Percentiles rank a stretch among this genome's conserved stretches.
Conservation (phyloP, 225 moss, liverwort and hornwort species). For the Marchantia polymorpha region DNA sequence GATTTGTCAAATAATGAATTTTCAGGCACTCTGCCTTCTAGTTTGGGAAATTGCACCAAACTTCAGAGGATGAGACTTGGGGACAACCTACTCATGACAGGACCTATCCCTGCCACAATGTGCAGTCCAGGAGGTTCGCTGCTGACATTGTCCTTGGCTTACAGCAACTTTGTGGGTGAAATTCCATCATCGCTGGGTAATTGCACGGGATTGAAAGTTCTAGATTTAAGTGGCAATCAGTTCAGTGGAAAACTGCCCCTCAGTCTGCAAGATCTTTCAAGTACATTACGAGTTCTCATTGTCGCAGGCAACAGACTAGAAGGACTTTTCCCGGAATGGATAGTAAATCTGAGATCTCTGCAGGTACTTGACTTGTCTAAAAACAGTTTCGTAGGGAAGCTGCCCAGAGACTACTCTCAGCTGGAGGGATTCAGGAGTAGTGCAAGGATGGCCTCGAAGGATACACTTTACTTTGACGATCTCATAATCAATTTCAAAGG, state of each 20-base stretch:
- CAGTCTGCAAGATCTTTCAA: conserved; percentile 3
- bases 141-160: conserved; percentile 1
- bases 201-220: neutral
- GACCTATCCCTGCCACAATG: conserved; percentile 5
- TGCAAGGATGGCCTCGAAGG: neutral
- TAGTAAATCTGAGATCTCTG: conserved; percentile 5
- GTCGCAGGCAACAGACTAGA: conserved; percentile 15
- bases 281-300: conserved; percentile 17
- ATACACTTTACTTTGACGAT: neutral
- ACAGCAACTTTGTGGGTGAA: conserved; percentile 12
- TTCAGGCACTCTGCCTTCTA: neutral
- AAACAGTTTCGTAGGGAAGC: conserved; percentile 7
- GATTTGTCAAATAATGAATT: conserved; percentile 6
- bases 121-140: neutral
- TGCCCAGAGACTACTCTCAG: neutral
- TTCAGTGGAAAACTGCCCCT: conserved; percentile 1
- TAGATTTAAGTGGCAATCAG: conserved; percentile 18
- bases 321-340: conserved; percentile 18
- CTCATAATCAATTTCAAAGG: conserved; percentile 13
- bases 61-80: conserved; percentile 17
- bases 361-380: conserved; percentile 18
- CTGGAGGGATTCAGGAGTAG: conserved; percentile 7
- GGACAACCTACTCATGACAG: conserved; percentile 13
- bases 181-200: conserved; percentile 8
- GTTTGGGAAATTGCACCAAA: neutral